Percentiles rank a stretch among this genome's conserved stretches.
Conservation (phyloP, 2,329 filamentous ascomycete genomes). For the Fusarium longipes region DNA sequence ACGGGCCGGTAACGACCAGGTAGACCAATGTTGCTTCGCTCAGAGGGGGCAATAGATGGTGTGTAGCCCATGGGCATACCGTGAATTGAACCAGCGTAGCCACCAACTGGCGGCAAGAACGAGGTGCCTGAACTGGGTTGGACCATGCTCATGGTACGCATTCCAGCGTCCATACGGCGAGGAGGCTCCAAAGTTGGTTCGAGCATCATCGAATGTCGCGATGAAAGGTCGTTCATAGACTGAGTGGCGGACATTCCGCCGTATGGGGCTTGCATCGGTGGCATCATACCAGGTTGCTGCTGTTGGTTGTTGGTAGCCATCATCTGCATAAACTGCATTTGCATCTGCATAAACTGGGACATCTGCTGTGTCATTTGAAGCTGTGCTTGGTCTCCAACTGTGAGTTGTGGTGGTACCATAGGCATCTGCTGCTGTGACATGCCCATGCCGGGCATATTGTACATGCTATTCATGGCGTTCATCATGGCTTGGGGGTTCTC, state of each 20-base stretch:
- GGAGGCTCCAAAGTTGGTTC: slow-evolving; percentile 59
- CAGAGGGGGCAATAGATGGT: slow-evolving; percentile 92
- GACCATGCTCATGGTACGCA: slow-evolving; percentile 86
- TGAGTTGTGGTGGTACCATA: slow-evolving; percentile 61
- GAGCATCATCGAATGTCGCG: slow-evolving; percentile 60
- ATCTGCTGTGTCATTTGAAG: slow-evolving; percentile 86
- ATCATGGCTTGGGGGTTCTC: slow-evolving; percentile 60
- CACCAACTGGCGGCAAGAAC: slow-evolving; percentile 62
- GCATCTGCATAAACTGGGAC: slow-evolving; percentile 91
- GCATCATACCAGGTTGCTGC: slow-evolving; percentile 41
- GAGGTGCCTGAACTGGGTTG: slow-evolving; percentile 70
- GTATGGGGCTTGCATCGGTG: slow-evolving; percentile 47
- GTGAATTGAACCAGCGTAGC: slow-evolving; percentile 48
- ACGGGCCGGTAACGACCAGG: slow-evolving; percentile 93
- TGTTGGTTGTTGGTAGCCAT: slow-evolving; percentile 62
- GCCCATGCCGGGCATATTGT: slow-evolving; percentile 45
- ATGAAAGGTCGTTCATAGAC: slow-evolving; percentile 58
- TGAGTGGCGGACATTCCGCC: slow-evolving; percentile 49
- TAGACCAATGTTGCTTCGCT: slow-evolving; percentile 92
- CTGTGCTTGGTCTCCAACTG: slow-evolving; percentile 76
- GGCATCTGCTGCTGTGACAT: slow-evolving; percentile 45
- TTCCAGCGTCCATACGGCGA: slow-evolving; percentile 58
- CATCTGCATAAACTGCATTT: slow-evolving; percentile 95
- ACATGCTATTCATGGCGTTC: slow-evolving; percentile 52
- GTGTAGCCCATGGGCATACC: slow-evolving; percentile 72